These are phyloP conservation scores for Daldinia loculata DNA, from an alignment of 495 filamentous ascomycete genomes.

Conservation along the genomic window DNA sequence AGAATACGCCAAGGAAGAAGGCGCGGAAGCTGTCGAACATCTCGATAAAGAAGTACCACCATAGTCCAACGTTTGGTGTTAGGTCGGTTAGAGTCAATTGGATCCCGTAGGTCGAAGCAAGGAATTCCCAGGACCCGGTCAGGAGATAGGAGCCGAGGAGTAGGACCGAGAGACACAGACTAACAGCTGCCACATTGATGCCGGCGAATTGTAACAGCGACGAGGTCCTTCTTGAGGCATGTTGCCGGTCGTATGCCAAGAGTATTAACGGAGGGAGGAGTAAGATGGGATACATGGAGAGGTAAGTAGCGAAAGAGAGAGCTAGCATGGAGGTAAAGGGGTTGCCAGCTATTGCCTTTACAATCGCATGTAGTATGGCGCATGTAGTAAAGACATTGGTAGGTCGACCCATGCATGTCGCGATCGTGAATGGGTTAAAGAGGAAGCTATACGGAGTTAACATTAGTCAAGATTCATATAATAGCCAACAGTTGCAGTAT, in stretches of 20 bases:
- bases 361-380: slow-evolving; percentile 83
- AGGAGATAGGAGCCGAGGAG: slow-evolving; percentile 77
- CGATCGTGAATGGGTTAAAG: slow-evolving; percentile 94
- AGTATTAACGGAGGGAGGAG: slow-evolving; percentile 84
- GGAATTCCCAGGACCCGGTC: slow-evolving; percentile 84
- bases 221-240: slow-evolving; percentile 43
- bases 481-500: neutral
- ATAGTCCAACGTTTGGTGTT: slow-evolving; percentile 92
- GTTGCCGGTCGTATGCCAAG: slow-evolving; percentile 78
- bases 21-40: slow-evolving; percentile 98
- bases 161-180: slow-evolving; percentile 60
- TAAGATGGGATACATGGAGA: slow-evolving; percentile 89
- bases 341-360: slow-evolving; percentile 79
- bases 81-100: slow-evolving; percentile 91
- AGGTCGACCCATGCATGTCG: slow-evolving; percentile 89
- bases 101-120: slow-evolving; percentile 88
- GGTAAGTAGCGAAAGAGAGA: slow-evolving; percentile 84
- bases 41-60: slow-evolving; percentile 99
- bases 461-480: slow-evolving; percentile 14
- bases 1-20: slow-evolving; percentile 98
- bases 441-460: slow-evolving; percentile 67
- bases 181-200: slow-evolving; percentile 59
- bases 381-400: slow-evolving; percentile 91
- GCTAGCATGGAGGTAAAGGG: slow-evolving; percentile 83
- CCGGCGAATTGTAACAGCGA: slow-evolving; percentile 58